Conservation (phyloP, 306 rosid species). For the Quercus gilva region DNA sequence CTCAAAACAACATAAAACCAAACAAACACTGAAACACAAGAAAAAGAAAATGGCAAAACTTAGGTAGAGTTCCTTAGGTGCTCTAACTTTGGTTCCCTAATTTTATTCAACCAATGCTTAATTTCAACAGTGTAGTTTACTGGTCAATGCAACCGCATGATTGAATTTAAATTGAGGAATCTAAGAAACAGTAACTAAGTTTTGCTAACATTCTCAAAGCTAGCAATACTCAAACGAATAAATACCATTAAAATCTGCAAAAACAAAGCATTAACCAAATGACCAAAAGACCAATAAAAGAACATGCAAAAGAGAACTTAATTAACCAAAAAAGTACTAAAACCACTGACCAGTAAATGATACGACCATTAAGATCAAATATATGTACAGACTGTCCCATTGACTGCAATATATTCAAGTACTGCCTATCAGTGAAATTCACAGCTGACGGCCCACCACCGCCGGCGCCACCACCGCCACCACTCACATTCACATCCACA, state of each 20-base stretch:
- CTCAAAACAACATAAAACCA: background rate
- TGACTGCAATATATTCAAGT: conserved; percentile 87
- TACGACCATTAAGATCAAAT: conserved; percentile 63
- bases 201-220: background rate
- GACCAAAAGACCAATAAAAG: background rate
- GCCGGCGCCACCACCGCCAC: conserved; percentile 13
- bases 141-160: too few species aligned
- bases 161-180: too few species aligned
- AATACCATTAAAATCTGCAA: background rate
- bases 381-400: conserved; percentile 93
- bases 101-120: too few species aligned
- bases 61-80: too few species aligned
- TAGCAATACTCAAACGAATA: background rate
- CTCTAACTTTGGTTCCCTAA: too few species aligned
- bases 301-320: too few species aligned
- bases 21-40: background rate
- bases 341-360: conserved; percentile 68
- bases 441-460: conserved; percentile 55
- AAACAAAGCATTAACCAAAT: background rate
- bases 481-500: conserved; percentile 11
- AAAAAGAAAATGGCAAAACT: background rate
- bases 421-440: conserved; percentile 69
- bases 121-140: too few species aligned
- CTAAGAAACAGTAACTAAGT: too few species aligned
- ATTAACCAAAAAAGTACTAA: background rate